These are phyloP conservation scores for Brachypodium distachyon DNA, from an alignment of 202 grass and related monocot species.

Conservation along the genomic window DNA sequence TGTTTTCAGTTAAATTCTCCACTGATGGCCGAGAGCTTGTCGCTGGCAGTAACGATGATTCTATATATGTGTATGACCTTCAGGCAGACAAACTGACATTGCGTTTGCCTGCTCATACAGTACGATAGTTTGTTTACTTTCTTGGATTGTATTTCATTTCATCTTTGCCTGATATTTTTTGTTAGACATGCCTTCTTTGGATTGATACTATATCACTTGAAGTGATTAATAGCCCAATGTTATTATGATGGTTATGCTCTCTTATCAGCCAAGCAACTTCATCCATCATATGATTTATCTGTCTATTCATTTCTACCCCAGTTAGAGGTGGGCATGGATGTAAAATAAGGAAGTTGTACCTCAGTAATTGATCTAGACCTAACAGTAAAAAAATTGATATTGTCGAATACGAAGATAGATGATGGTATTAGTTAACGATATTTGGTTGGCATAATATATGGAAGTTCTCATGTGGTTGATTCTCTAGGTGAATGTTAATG, in stretches of 20 bases:
- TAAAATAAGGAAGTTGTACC: background rate
- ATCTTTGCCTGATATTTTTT: slow-evolving; percentile 1
- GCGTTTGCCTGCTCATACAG: slow-evolving; percentile 64
- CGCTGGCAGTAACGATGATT: slow-evolving; percentile 69
- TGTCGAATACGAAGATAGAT: background rate
- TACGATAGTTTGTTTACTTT: slow-evolving; percentile 28
- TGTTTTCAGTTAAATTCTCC: slow-evolving; percentile 93
- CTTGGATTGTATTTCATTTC: background rate
- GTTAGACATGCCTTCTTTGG: background rate
- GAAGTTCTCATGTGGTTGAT: background rate
- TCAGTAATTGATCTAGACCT: background rate
- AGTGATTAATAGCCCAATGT: background rate
- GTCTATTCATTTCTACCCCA: background rate
- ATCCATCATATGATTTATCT: background rate
- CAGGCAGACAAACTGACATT: slow-evolving; percentile 63
- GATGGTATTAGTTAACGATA: background rate
- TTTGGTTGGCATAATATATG: background rate
- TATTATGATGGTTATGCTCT: background rate
- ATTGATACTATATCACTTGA: background rate
- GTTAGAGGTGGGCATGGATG: background rate
- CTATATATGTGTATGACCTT: slow-evolving; percentile 85
- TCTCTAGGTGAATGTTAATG: background rate
- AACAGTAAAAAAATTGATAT: background rate
- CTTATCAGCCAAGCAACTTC: background rate
- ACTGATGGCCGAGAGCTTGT: slow-evolving; percentile 83